Base-by-base conservation (phyloP, 768 basidiomycete species). In the Hygrocybe coccinea region DNA sequence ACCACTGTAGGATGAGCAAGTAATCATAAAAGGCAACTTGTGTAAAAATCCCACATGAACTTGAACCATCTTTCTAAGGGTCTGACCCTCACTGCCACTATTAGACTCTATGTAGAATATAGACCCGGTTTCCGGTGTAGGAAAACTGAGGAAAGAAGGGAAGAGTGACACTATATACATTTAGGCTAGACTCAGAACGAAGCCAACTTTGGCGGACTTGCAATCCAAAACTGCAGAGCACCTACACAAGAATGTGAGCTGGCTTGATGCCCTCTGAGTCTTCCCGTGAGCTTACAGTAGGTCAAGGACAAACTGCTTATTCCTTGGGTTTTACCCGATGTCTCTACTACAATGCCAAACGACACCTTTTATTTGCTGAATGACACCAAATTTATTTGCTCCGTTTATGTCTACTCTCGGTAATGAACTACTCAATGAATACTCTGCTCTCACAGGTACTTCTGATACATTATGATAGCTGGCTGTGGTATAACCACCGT, bases 331-430 rank as follows among this genome's bases (percentile, higher is more conserved):
- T 62, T 72, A 15, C 77, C 77, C 5, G 50, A 65, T 29, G 78
- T 80, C 60, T 68, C 73, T 5, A 80, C 79, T 1, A 79, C 79
- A 6, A 77, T 74, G 1, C n/a, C 33, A 3, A 67, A 66, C 36
- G 78, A 79, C 49, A 69, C 60, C 1, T n/a, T n/a, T n/a, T n/a
- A n/a, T n/a, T n/a, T n/a, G n/a, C n/a, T n/a, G n/a, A n/a, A n/a
- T n/a, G n/a, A n/a, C n/a, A n/a, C n/a, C n/a, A n/a, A n/a, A n/a
- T 67, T 67, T 14, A 63, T 71, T 0, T 72, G 66, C 33, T 69
- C 75, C 5, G 69, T 76, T 34, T 63, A 77, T 80, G 75, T 67
- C 73, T 5, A 72, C 69, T n/a, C n/a, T n/a, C n/a, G n/a, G n/a
- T n/a, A 17, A 57, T 76, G 62, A 73, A 76, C 54, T 5, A 47